These are phyloP conservation scores for Leccinum arenicola DNA, from an alignment of 768 basidiomycete species.

Conservation along the genomic window DNA sequence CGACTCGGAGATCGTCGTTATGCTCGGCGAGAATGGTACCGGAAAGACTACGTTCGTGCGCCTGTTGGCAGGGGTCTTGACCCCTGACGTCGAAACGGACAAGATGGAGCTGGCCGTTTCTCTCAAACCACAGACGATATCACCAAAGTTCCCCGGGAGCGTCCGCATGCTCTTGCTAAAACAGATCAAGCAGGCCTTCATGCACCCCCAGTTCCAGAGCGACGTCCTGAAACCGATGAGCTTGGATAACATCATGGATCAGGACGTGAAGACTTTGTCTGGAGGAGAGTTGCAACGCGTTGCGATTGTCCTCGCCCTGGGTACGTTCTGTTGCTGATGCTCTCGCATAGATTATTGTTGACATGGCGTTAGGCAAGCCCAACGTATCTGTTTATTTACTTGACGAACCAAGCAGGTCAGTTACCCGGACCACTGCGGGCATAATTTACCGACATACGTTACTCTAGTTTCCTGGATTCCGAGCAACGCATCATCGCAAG, in stretches of 20 bases:
- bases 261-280: constrained; percentile 96
- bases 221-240: constrained; percentile 98
- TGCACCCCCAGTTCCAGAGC: constrained; percentile 99
- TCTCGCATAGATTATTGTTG: neutral
- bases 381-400: constrained; percentile 89
- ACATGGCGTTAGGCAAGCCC: constrained; percentile 53
- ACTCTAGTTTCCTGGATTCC: constrained; percentile 85
- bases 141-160: constrained; percentile 96
- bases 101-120: constrained; percentile 85
- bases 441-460: constrained; percentile 3
- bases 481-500: constrained; percentile 99
- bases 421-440: constrained; percentile 2
- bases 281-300: constrained; percentile 99
- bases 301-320: constrained; percentile 90
- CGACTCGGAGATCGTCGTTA: constrained; percentile 99
- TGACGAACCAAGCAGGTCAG: constrained; percentile 85
- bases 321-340: constrained; percentile 35
- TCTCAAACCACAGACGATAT: constrained; percentile 97
- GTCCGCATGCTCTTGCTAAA: constrained; percentile 94
- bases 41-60: constrained; percentile 99
- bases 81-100: constrained; percentile 79
- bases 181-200: constrained; percentile 91
- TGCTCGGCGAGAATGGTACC: constrained; percentile 99
- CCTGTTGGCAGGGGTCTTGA: constrained; percentile 83
- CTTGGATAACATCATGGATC: constrained; percentile 92